These are phyloP conservation scores for Ogataea haglerorum DNA, from an alignment of 805 yeast species.

Conservation along the genomic window DNA sequence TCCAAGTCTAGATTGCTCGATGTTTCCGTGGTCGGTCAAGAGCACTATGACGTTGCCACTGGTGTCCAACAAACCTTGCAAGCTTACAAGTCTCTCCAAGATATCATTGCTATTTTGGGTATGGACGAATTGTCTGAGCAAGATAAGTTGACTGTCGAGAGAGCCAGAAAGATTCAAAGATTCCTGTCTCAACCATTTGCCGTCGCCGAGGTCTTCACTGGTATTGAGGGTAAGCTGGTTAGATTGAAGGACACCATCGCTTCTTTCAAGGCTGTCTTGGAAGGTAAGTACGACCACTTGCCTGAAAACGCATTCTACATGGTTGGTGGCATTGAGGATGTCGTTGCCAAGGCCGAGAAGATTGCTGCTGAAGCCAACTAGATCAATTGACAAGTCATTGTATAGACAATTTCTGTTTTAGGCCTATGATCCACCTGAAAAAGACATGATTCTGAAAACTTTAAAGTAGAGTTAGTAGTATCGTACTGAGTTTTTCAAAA, in stretches of 20 bases:
- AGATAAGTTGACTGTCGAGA: slow-evolving; percentile 98
- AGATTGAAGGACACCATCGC: slow-evolving; percentile 91
- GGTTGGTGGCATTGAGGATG: slow-evolving; percentile 99
- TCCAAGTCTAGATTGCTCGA: slow-evolving; percentile 98
- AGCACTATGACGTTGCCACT: slow-evolving; percentile 95
- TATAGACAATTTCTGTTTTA: slow-evolving; percentile 18
- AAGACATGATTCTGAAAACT: slow-evolving; percentile 13
- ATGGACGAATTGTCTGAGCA: slow-evolving; percentile 99
- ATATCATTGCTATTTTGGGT: slow-evolving; percentile 99
- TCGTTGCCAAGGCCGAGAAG: slow-evolving; percentile 97
- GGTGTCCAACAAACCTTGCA: slow-evolving; percentile 97
- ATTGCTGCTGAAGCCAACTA: slow-evolving; percentile 89
- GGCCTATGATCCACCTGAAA: slow-evolving; percentile 16
- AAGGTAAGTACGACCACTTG: slow-evolving; percentile 96
- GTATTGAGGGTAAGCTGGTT: slow-evolving; percentile 97
- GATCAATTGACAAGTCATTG: slow-evolving; percentile 18
- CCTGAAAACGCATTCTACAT: slow-evolving; percentile 99
- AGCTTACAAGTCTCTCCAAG: slow-evolving; percentile 99
- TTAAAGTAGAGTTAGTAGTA: not conserved
- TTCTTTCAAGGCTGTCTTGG: slow-evolving; percentile 96
- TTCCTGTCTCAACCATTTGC: slow-evolving; percentile 99
- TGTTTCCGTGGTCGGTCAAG: slow-evolving; percentile 96
- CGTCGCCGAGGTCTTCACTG: slow-evolving; percentile 99
- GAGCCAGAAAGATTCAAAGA: slow-evolving; percentile 99
- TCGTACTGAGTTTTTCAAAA: no score